These are phyloP conservation scores for Esteya vermicola DNA, from an alignment of 2,329 filamentous ascomycete species.

Conservation along the genomic window DNA sequence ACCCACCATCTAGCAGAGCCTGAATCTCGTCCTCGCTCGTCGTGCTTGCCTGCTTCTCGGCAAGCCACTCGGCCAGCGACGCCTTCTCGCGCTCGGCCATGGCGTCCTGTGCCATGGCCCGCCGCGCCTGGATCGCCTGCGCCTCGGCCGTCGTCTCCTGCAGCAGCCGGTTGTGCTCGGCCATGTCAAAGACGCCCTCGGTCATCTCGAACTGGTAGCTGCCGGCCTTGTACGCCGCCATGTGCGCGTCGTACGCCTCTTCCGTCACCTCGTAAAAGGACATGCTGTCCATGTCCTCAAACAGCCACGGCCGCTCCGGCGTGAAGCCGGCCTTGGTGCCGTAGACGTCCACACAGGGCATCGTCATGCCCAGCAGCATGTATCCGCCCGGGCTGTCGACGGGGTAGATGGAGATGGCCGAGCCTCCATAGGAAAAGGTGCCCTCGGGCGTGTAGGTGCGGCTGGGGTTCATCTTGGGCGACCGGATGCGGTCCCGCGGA, in stretches of 20 bases:
- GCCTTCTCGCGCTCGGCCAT: not conserved
- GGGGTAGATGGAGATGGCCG: constrained; percentile 21
- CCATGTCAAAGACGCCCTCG: constrained; percentile 35
- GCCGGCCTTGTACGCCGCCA: constrained; percentile 27
- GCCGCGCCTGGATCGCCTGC: not conserved
- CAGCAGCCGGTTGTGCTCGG: not conserved
- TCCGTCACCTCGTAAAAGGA: constrained; percentile 20
- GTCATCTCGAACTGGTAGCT: constrained; percentile 36
- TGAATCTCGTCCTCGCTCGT: not conserved
- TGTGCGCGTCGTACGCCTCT: constrained; percentile 15
- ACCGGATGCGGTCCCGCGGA: constrained; percentile 11
- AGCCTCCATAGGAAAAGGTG: constrained; percentile 22
- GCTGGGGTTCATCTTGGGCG: constrained; percentile 20
- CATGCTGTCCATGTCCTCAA: constrained; percentile 20
- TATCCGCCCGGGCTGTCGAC: constrained; percentile 25
- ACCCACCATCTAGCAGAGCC: not conserved
- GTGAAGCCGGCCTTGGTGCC: constrained; percentile 3
- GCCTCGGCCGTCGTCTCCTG: not conserved
- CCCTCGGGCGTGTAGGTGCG: constrained; percentile 21
- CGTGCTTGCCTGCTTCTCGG: not conserved
- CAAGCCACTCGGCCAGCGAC: not conserved
- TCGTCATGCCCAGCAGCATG: constrained; percentile 10
- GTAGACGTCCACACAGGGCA: not conserved
- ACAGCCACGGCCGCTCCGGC: constrained; percentile 19
- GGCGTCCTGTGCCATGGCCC: not conserved